Base-by-base conservation (phyloP, 352 stramenopile species). In the Blastocystis sp. region DNA sequence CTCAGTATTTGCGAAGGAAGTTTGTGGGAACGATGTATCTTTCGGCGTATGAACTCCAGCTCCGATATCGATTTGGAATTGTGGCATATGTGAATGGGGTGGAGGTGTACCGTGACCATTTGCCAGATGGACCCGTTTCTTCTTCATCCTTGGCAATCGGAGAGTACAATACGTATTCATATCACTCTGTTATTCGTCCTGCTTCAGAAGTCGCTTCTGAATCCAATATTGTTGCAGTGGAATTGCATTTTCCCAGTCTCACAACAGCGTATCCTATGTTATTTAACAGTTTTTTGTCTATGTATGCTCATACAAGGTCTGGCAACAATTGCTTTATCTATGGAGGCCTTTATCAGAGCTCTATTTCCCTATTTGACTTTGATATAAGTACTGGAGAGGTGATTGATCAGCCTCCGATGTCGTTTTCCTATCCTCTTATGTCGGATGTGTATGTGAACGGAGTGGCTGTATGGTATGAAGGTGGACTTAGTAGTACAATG, bases 31-130 rank as follows among this genome's bases (percentile, higher is more conserved):
- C 68, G 9, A 18, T 1, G 13, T 1, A 13, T 0, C 37, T 76
- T n/a, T 54, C 76, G n/a, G 64, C 54, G 11, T 53, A 59, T 59
- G 76, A 88, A 79, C 7, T 79, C 0, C 39, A 76, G 43, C 24
- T 79, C 4, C 75, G 34, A 24, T 73, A 73, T 70, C 59, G 64
- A 13, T 50, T 43, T 30, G 76, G 76, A 20, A 70, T 70, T 70
- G 54, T 88, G 2, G 76, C 39, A 6, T 45, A 88, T 39, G 76
- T 88, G n/a, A 88, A 88, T n/a, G 76, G 76, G 0, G 20, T 18
- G 20, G 76, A 88, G 34, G 59, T 88, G 1, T 88, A 62, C 43
- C 26, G 76, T 1, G 64, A 76, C 30, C 75, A 88, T 26, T 54
- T 88, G 53, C 54, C 76, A 13, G 34, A 6, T 11, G 76, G 76